phyloP scores from a whole-genome alignment of 352 stramenopile species.

The Saprolegnia parasitica region DNA sequence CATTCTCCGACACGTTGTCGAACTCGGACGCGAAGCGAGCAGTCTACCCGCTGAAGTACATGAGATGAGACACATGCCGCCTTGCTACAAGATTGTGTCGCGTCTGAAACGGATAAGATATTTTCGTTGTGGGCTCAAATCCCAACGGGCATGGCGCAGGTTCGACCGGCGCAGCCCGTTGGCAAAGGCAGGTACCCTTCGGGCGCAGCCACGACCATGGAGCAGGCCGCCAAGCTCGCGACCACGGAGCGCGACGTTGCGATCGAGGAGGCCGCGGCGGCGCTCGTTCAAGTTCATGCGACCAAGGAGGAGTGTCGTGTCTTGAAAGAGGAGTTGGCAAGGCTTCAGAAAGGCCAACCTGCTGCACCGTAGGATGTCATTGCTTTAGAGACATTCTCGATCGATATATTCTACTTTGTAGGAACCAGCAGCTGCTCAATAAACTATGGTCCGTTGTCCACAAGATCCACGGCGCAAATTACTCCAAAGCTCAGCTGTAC shows the following conservation, averaged over 20 bases:
- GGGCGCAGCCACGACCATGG: neutral
- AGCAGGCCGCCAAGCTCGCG: neutral
- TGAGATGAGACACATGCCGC: too few relatives aligned
- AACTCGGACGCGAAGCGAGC: too few relatives aligned
- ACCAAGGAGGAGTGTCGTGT: neutral
- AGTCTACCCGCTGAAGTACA: too few relatives aligned
- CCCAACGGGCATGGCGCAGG: neutral
- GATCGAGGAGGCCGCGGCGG: neutral
- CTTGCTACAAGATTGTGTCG: too few relatives aligned
- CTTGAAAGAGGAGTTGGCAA: neutral
- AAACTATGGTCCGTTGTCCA: neutral
- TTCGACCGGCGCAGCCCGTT: neutral
- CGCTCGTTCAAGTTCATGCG: neutral
- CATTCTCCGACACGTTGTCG: too few relatives aligned
- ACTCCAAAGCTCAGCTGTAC: neutral
- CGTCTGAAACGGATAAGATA: neutral
- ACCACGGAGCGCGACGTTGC: neutral
- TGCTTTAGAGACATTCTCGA: neutral
- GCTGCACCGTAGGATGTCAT: neutral
- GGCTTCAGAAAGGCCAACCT: neutral
- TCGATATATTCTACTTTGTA: neutral
- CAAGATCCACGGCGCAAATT: neutral
- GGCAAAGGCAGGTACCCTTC: neutral
- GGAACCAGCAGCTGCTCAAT: neutral
- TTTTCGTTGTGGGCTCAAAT: neutral